Base-by-base conservation (phyloP, 1,139 yeast genomes). In the Yamadazyma atlantica region DNA sequence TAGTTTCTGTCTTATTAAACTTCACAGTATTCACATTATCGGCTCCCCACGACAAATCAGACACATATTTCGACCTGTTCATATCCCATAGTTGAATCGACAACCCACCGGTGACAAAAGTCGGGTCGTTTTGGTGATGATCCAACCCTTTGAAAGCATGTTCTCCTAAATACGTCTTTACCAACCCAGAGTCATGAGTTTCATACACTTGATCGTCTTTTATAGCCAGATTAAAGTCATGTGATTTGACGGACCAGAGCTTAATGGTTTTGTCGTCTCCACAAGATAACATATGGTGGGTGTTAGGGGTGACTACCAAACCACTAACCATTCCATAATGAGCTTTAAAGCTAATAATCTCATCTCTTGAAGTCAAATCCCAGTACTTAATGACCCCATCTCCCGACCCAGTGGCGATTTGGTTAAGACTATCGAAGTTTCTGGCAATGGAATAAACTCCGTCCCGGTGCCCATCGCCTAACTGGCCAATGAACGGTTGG, bases 361-460 rank as follows among this genome's bases (percentile, higher is more conserved):
- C 96, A 15, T 79, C 80, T 46, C 94, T 73, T 17, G 86, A 74
- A 41, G 77, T 72, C 58, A 88, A 60, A 60, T 90, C 88, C 98
- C 98, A 94, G 55, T 87, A 84, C 60, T 94, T 94, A 46, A 94
- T 77, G 7, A 86, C 79, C 52, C 99, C 99, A 58, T 94, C 99
- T 26, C 95, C 98, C 5, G 94, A 82, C 5, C 96, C 97, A 14
- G 94, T 80, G 1, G 97, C 97, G 23, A 90, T 66, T 52, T 82
- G 82, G 55, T 80, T 85, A 37, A 90, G 73, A 29, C 78, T 69
- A 36, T 75, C 65, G 54, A 81, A 81, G 61, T 90, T 85, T 58
- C 84, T 85, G 10, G 97, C 95, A 36, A 94, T 76, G 22, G 82
- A 71, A 60, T 92, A 92, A n/a, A 94, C 88, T 37, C 97, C 97